Percentiles rank a stretch among this genome's conserved stretches.
Evolutionary conservation across 768 basidiomycete species (phyloP).

Genomic region (Hemileccinum rubropunctum): DNA sequence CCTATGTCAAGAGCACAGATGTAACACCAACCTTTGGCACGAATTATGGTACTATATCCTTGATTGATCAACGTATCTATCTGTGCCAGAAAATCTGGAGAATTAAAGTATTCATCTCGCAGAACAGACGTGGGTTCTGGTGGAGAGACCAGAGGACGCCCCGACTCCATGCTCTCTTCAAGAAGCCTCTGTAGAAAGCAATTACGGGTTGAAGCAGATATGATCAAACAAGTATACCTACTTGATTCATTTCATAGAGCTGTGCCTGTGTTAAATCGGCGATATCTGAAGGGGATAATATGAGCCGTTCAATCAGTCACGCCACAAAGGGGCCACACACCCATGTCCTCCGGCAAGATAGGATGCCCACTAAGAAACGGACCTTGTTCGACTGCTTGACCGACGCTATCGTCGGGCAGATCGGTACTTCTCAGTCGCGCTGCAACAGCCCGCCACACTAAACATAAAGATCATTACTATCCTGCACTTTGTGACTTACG

Average conservation of each 20-base stretch:
- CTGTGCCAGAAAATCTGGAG: conserved; percentile 62
- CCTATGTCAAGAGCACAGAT: not conserved
- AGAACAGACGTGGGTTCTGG: conserved; percentile 53
- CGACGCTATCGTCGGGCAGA: conserved; percentile 18
- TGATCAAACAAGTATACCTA: conserved; percentile 8
- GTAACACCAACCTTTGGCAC: conserved; percentile 60
- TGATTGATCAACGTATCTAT: conserved; percentile 64
- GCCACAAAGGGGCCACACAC: conserved; percentile 9
- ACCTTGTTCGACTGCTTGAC: conserved; percentile 4
- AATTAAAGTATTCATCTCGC: conserved; percentile 64
- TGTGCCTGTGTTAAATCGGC: conserved; percentile 31
- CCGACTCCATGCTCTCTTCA: conserved; percentile 35
- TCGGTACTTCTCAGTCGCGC: conserved; percentile 27
- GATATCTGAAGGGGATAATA: conserved; percentile 27
- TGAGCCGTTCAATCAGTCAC: not conserved
- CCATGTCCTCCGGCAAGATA: conserved; percentile 31
- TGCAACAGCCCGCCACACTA: not conserved
- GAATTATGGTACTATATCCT: conserved; percentile 65
- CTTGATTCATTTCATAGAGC: conserved; percentile 43
- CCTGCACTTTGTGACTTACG: conserved; percentile 14
- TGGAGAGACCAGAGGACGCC: conserved; percentile 53
- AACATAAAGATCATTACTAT: not conserved
- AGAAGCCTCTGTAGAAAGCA: conserved; percentile 33
- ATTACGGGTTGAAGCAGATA: not conserved
- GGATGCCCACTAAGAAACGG: conserved; percentile 29